Conservation (phyloP, 768 basidiomycete genomes). For the Aureoboletus auriporus region DNA sequence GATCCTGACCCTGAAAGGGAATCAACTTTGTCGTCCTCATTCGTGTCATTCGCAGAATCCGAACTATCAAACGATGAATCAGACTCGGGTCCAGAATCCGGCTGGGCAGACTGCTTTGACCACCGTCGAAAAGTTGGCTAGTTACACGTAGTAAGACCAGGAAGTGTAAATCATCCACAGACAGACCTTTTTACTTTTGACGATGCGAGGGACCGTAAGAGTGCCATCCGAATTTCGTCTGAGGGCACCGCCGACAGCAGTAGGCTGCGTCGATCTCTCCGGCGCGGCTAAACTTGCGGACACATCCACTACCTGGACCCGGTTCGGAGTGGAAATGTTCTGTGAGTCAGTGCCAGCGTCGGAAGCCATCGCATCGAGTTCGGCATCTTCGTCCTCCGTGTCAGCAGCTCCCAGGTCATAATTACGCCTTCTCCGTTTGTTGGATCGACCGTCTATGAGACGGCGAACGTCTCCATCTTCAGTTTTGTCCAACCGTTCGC, state of each 20-base stretch:
- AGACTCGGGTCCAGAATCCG: constrained; percentile 34
- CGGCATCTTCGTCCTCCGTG: constrained; percentile 33
- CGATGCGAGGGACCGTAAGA: constrained; percentile 42
- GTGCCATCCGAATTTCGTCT: constrained; percentile 64
- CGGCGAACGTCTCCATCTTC: constrained; percentile 60
- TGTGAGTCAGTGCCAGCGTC: constrained; percentile 14
- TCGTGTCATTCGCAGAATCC: constrained; percentile 63
- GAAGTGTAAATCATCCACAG: constrained; percentile 1
- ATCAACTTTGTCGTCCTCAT: constrained; percentile 18
- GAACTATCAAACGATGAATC: constrained; percentile 77
- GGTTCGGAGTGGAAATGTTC: background rate
- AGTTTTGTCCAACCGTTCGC: constrained; percentile 51
- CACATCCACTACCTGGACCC: constrained; percentile 15
- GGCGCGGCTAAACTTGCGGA: constrained; percentile 7
- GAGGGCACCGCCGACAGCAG: constrained; percentile 58
- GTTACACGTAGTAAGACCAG: constrained; percentile 4
- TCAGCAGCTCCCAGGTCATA: constrained; percentile 19
- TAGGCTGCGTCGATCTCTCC: constrained; percentile 12
- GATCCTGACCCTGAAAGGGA: constrained; percentile 11
- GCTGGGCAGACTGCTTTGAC: constrained; percentile 35
- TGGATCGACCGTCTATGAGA: constrained; percentile 43
- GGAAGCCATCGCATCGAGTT: constrained; percentile 30
- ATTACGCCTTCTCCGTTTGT: constrained; percentile 47
- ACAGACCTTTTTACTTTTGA: constrained; percentile 47
- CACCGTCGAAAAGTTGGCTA: constrained; percentile 48